Evolutionary conservation across 2,329 filamentous ascomycete species (phyloP), one percentile per base, ranked within the genome.

Genomic region (Aspergillus novoparasiticus): DNA sequence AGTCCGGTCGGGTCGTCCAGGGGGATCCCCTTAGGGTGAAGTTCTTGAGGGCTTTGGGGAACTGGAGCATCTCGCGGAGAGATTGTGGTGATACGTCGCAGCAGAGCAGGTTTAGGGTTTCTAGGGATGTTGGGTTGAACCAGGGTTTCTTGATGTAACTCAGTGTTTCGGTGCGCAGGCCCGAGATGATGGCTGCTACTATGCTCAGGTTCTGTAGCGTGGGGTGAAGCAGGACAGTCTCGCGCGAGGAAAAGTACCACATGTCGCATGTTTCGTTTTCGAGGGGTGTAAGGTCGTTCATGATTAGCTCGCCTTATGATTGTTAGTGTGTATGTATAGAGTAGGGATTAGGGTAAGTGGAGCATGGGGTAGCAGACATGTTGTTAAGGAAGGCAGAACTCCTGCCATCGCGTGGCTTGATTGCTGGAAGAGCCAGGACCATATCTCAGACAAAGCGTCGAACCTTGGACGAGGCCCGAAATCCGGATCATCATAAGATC

Each of bases 151-250:
- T 46, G 10, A 10, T 46, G 23, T 30, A 30, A 6, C 8, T 32
- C 19, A 51, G 26, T 11, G 16, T 51, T n/a, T 51, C 48, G 1
- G 48, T 14, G n/a, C 23, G 6, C 55, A 62, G 36, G 28, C 30
- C 14, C 6, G 21, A 8, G 23, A 62, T 36, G 8, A 28, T n/a
- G 36, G 36, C 56, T 32, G 36, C 60, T 21, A 62, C 48, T 12
- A 62, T 16, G 39, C 48, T 59, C 19, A 62, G 56, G 6, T 62
- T 51, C 19, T 30, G 36, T n/a, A 62, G 56, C 6, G 41, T 32
- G 11, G 46, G 60, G 14, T 62, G 60, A n/a, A 62, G 39, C 14
- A 62, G 41, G 46, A 62, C 28, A 36, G 28, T 46, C 26, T 50
- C 48, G 19, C 56, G 36, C 23, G 50, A 10, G 23, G 36, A 16